Conservation (phyloP, 345 rosid genomes). For the Streptanthus diversifolius region DNA sequence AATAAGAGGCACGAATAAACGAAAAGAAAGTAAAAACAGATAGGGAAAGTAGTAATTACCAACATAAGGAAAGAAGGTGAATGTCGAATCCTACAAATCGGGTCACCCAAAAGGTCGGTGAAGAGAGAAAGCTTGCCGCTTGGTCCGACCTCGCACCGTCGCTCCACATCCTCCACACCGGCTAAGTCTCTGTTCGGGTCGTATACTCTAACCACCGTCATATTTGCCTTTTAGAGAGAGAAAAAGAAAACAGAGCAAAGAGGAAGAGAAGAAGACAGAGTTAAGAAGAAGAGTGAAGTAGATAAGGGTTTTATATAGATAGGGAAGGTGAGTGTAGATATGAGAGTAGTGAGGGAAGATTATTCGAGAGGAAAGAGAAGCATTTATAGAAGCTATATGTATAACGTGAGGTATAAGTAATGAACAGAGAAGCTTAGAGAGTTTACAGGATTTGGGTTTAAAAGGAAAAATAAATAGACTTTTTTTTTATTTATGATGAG, state of each 20-base stretch:
- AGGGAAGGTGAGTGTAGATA: conserved; percentile 1
- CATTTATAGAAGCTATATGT: conserved; percentile 24
- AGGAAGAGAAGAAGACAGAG: neutral
- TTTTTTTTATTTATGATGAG: conserved; percentile 21
- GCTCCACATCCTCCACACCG: conserved; percentile 72
- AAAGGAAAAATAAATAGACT: conserved; percentile 13
- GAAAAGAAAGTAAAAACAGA: neutral
- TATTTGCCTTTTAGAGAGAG: neutral
- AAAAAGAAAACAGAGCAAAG: neutral
- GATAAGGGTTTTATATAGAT: conserved; percentile 17
- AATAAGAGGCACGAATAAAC: neutral
- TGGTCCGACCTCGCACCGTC: conserved; percentile 83
- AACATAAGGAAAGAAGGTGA: conserved; percentile 96
- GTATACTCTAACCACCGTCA: conserved; percentile 65
- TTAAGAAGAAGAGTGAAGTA: conserved; percentile 14
- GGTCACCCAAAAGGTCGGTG: conserved; percentile 98
- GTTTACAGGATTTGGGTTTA: conserved; percentile 33
- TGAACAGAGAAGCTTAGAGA: conserved; percentile 27
- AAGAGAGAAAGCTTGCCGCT: conserved; percentile 58
- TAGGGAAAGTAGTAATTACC: conserved; percentile 41
- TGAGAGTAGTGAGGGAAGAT: conserved; percentile 3
- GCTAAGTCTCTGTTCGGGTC: conserved; percentile 53
- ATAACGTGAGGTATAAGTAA: conserved; percentile 37
- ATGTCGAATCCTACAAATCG: conserved; percentile 97
- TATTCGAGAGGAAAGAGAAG: conserved; percentile 19